phyloP scores from a whole-genome alignment of 345 rosid genomes.

The Linum tenue region DNA sequence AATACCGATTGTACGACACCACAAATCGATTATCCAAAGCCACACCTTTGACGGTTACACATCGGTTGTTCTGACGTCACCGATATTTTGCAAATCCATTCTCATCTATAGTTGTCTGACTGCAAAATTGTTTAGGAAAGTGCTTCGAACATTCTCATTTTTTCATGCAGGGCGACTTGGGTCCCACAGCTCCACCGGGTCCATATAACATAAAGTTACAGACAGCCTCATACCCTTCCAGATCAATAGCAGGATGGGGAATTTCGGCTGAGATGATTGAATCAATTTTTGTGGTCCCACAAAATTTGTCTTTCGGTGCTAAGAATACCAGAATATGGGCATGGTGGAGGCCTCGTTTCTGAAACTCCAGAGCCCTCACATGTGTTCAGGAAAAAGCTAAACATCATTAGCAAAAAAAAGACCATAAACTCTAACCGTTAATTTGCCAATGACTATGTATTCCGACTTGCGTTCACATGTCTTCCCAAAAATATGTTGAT shows the following conservation, averaged over 20 bases:
- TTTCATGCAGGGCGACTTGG: neutral
- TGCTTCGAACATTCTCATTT: neutral
- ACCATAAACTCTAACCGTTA: no score
- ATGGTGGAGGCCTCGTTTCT: slow-evolving; percentile 8
- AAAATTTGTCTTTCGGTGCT: neutral
- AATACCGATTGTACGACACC: neutral
- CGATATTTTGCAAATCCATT: neutral
- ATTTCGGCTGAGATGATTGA: neutral
- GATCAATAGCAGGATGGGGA: neutral
- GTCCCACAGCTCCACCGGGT: neutral
- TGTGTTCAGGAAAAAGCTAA: no score
- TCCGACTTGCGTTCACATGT: no score
- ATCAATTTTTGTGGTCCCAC: neutral
- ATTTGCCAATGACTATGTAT: no score
- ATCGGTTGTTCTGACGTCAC: no score
- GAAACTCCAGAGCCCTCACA: neutral
- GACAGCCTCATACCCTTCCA: neutral
- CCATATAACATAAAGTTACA: slow-evolving; percentile 5
- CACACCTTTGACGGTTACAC: no score
- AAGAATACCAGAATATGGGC: neutral
- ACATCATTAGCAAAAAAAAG: no score
- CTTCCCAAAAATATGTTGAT: no score
- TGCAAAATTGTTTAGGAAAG: neutral
- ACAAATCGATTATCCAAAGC: no score
- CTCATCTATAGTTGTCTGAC: neutral